Evolutionary conservation across 2,329 filamentous ascomycete genomes (phyloP).

Genomic region (Diaporthe sp.): DNA sequence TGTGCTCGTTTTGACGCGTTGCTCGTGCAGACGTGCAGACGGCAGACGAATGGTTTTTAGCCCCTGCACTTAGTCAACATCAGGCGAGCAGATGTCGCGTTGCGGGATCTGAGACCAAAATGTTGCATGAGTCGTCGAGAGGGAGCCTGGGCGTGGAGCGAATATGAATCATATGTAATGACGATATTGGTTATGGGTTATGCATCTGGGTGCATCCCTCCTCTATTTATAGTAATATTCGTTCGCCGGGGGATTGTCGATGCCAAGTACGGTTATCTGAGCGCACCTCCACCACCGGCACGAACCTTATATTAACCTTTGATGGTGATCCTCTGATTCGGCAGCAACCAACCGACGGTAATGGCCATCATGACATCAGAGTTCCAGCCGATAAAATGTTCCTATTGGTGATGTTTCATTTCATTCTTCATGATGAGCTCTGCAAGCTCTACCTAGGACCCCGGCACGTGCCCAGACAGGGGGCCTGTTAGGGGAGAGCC

Average conservation of each 20-base stretch:
- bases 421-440: constrained; percentile 15
- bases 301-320: constrained; percentile 30
- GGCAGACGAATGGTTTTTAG: not conserved
- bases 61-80: constrained; percentile 32
- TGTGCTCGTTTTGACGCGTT: not conserved
- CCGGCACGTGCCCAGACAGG: no score
- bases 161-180: constrained; percentile 31
- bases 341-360: not conserved
- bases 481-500: not conserved
- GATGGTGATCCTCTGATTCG: not conserved
- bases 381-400: not conserved
- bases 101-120: constrained; percentile 19
- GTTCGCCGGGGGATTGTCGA: constrained; percentile 24
- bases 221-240: constrained; percentile 35
- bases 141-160: constrained; percentile 24
- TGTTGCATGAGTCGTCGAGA: constrained; percentile 34
- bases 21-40: no score
- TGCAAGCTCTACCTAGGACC: not conserved
- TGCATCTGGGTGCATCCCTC: constrained; percentile 1
- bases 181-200: constrained; percentile 32
- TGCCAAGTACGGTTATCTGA: constrained; percentile 19
- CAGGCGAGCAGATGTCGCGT: not conserved
- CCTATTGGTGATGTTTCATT: constrained; percentile 21
- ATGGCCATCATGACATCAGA: constrained; percentile 1
- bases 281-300: constrained; percentile 25